phyloP scores from a whole-genome alignment of 192 early-diverging fungal genomes.

The Gamsiella multidivaricata region DNA sequence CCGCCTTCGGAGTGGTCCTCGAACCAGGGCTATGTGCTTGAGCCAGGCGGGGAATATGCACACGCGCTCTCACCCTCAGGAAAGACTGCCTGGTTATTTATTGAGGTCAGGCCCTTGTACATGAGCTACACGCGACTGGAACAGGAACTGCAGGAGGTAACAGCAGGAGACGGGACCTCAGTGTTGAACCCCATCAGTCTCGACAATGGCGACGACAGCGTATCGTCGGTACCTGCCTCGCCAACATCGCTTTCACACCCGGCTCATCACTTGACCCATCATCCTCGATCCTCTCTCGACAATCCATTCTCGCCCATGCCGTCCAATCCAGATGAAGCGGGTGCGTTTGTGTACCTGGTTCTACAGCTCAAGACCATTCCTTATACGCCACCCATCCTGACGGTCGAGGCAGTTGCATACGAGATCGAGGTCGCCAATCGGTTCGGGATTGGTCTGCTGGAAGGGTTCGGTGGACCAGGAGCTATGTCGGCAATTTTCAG shows the following conservation, averaged over 20 bases:
- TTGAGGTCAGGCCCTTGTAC: constrained; percentile 42
- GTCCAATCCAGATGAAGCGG: constrained; percentile 50
- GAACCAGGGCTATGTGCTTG: constrained; percentile 35
- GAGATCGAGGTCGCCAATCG: constrained; percentile 48
- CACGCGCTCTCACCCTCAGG: constrained; percentile 48
- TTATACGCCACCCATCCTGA: constrained; percentile 49
- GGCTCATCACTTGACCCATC: not conserved
- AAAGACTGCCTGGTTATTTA: constrained; percentile 49
- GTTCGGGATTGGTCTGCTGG: constrained; percentile 34
- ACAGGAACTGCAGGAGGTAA: constrained; percentile 27
- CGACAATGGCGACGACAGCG: constrained; percentile 30
- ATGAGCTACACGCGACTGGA: constrained; percentile 43
- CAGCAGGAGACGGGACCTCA: constrained; percentile 11
- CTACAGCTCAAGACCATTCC: constrained; percentile 47
- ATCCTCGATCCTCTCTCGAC: constrained; percentile 11
- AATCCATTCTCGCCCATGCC: constrained; percentile 37
- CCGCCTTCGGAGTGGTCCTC: constrained; percentile 48
- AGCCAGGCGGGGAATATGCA: constrained; percentile 47
- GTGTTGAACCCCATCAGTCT: constrained; percentile 46
- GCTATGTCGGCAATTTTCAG: constrained; percentile 31
- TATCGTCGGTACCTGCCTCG: constrained; percentile 8
- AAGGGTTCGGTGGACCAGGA: constrained; percentile 17
- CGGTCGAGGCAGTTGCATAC: constrained; percentile 49
- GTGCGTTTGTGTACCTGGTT: constrained; percentile 48
- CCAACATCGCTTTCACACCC: constrained; percentile 13